phyloP scores from a whole-genome alignment of 78 protist genomes.

The slime mould (Dictyostelium discoideum) region DNA sequence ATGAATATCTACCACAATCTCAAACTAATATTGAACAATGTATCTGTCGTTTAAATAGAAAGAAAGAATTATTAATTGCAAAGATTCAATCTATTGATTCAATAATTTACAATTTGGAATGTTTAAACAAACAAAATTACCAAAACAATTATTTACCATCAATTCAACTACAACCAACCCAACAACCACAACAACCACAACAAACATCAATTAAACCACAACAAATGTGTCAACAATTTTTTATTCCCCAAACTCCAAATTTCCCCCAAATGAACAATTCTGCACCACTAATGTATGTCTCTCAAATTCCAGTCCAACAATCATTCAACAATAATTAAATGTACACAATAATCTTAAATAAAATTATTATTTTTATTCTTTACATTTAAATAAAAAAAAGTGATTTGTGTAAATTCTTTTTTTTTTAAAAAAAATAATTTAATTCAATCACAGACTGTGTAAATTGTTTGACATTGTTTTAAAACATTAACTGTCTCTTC shows the following conservation, averaged over 20 bases:
- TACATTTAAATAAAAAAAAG: too few relatives aligned
- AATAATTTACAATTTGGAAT: neutral
- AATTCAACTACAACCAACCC: neutral
- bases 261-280: neutral
- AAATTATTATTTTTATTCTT: too few relatives aligned
- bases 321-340: too few relatives aligned
- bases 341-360: too few relatives aligned
- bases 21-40: neutral
- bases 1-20: neutral
- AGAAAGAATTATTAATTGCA: neutral
- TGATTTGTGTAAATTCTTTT: too few relatives aligned
- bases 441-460: neutral
- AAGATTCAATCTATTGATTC: neutral
- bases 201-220: neutral
- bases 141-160: neutral
- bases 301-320: neutral
- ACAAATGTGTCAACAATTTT: neutral
- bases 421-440: too few relatives aligned
- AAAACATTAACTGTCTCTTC: neutral
- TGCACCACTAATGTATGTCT: neutral
- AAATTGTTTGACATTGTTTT: neutral
- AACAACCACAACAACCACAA: neutral
- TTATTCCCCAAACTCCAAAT: neutral
- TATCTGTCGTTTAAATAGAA: neutral
- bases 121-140: neutral